Evolutionary conservation across 768 basidiomycete genomes (phyloP).

Genomic region (Trametes gibbosa): DNA sequence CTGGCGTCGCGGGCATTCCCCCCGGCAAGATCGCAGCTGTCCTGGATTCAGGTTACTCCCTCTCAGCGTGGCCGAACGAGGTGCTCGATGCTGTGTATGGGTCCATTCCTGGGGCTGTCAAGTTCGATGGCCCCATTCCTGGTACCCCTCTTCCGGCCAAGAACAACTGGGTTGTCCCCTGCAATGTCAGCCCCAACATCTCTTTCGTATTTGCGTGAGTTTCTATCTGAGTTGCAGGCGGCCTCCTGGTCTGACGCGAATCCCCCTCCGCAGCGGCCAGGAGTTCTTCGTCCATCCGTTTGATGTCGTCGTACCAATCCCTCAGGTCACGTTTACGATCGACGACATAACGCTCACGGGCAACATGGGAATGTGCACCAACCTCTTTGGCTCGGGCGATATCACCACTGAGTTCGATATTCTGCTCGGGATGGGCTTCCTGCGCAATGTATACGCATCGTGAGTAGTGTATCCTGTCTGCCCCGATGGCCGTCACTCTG

Average conservation of each 20-base stretch:
- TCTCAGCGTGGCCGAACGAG: constrained; percentile 21
- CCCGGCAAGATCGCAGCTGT: constrained; percentile 25
- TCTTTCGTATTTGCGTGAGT: constrained; percentile 29
- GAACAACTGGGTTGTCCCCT: constrained; percentile 31
- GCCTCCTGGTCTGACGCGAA: not conserved
- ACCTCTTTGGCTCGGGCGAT: constrained; percentile 43
- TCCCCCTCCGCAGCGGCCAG: constrained; percentile 41
- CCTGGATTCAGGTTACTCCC: constrained; percentile 30
- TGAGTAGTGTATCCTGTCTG: constrained; percentile 9
- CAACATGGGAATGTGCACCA: constrained; percentile 27
- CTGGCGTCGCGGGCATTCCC: constrained; percentile 15
- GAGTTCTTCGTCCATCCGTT: constrained; percentile 33
- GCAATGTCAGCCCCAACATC: constrained; percentile 27
- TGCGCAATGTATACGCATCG: constrained; percentile 33
- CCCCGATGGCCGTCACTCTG: not conserved
- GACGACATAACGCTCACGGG: constrained; percentile 1
- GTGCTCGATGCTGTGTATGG: constrained; percentile 30
- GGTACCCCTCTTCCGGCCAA: not conserved
- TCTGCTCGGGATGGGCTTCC: constrained; percentile 32
- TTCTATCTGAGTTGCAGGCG: too few species aligned
- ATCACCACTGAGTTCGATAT: constrained; percentile 23
- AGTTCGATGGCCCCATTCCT: constrained; percentile 20
- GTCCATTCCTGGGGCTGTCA: constrained; percentile 27
- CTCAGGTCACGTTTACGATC: not conserved
- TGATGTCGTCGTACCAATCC: constrained; percentile 24